These are phyloP conservation scores for Naganishia vishniacii DNA, from an alignment of 768 basidiomycete species.

Conservation along the genomic window DNA sequence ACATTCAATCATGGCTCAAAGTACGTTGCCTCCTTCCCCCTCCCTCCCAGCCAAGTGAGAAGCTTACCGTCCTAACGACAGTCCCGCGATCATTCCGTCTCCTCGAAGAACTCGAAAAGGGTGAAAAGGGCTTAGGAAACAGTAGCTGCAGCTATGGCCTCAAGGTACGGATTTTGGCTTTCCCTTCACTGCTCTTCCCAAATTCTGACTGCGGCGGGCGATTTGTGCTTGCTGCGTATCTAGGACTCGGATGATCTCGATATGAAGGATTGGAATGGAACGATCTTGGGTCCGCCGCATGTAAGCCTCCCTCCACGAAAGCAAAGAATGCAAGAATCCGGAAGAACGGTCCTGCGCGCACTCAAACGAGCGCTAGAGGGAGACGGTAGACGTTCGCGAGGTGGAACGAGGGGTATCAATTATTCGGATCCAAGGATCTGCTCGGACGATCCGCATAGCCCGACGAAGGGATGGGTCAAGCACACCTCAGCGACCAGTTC, in stretches of 20 bases:
- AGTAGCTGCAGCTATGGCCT: conserved; percentile 96
- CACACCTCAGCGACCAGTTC: too few relatives aligned
- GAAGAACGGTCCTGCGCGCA: background rate
- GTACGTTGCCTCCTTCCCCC: background rate
- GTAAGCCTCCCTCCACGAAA: conserved; percentile 55
- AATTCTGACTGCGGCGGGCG: background rate
- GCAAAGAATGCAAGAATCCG: background rate
- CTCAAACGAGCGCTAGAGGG: too few relatives aligned
- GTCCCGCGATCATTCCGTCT: conserved; percentile 95
- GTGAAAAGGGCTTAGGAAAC: conserved; percentile 98
- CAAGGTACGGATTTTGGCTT: too few relatives aligned
- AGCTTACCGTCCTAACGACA: conserved; percentile 43
- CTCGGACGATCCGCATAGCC: too few relatives aligned
- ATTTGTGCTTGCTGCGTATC: background rate
- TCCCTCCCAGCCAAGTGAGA: too few relatives aligned
- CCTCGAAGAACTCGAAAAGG: conserved; percentile 97
- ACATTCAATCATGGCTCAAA: conserved; percentile 18
- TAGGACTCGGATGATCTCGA: conserved; percentile 85
- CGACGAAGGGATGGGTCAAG: too few relatives aligned
- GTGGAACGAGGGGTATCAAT: too few relatives aligned
- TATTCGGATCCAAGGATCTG: too few relatives aligned
- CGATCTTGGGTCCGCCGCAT: conserved; percentile 96
- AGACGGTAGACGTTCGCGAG: too few relatives aligned
- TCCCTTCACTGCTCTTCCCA: background rate
- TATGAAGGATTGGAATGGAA: conserved; percentile 98